Percentiles rank a stretch among this genome's conserved stretches.
These are phyloP conservation scores for Colletotrichum sp. DNA, from an alignment of 2,329 filamentous ascomycete species.

Conservation along the genomic window DNA sequence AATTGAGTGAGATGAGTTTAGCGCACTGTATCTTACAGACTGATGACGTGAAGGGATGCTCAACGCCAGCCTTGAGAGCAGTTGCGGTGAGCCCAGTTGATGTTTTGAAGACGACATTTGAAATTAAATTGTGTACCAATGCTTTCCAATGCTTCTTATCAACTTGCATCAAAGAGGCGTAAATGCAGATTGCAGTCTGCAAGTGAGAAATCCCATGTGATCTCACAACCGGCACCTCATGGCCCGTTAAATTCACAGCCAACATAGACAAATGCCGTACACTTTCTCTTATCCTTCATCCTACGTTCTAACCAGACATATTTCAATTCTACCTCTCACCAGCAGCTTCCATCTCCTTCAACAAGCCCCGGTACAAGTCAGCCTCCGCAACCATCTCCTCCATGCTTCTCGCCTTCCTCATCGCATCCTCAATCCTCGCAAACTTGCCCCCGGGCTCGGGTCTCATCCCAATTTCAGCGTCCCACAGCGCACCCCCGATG, in stretches of 20 bases:
- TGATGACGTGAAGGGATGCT: background rate
- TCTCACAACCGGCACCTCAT: background rate
- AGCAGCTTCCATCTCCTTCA: constrained; percentile 45
- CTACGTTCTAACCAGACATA: background rate
- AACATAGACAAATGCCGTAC: background rate
- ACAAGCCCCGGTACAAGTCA: constrained; percentile 60
- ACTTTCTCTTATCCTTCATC: background rate
- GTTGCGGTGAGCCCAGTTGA: background rate
- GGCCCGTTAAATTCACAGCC: background rate
- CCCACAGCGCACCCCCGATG: constrained; percentile 73
- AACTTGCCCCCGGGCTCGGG: constrained; percentile 63
- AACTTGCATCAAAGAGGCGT: background rate
- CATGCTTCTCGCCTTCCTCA: constrained; percentile 68
- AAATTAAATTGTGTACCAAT: background rate
- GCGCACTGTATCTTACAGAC: background rate
- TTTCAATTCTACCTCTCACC: background rate
- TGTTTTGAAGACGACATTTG: background rate
- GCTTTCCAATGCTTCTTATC: rapidly evolving
- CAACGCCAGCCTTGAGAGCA: background rate
- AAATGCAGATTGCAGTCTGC: background rate
- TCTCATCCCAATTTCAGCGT: constrained; percentile 41
- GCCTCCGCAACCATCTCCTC: constrained; percentile 86
- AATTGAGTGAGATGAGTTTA: rapidly evolving
- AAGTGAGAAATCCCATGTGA: background rate
- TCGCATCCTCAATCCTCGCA: constrained; percentile 73